Evolutionary conservation across 2,329 filamentous ascomycete genomes (phyloP), one percentile per base, ranked within the genome.

Genomic region (Diaporthe capsici): DNA sequence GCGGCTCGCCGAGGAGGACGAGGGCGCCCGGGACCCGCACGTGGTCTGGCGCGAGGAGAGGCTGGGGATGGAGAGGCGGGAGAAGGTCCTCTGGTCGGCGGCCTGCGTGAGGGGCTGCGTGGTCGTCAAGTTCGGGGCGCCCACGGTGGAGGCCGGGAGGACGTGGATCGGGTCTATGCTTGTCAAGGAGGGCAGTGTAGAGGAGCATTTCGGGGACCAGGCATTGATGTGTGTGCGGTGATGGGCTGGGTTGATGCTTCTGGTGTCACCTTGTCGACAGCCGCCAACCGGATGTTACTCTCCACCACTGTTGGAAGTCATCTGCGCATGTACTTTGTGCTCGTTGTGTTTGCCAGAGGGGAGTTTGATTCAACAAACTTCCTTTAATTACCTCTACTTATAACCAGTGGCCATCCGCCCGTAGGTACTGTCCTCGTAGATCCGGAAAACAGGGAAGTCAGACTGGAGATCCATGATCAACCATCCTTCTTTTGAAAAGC

Each of bases 41-140:
- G 87, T 91, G 76, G 81, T 80, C 57, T 93, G 92, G 91, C 87
- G 92, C 71, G 82, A 83, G 39, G 81, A 81, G 70, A 88, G 93
- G 76, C 85, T 93, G 28, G 81, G 83, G 73, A 86, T 88, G 81
- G 94, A 97, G 82, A 88, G 85, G 76, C 81, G 84, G 13, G 86
- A 89, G 67, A 90, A 90, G 22, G 84, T 98, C 4, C 86, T 96
- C 4, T 98, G 95, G 95, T 96, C 95, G 37, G 94, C 94, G 17
- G 94, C 95, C 20, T 90, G 89, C 37, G 92, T 97, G 47, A 90
- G 95, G 72, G 93, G 95, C 5, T 98, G 96, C 81, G 93, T 97
- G 4, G 89, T 98, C 37, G 93, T 98, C 79, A 98, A 98, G 83
- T 97, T 98, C 82, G 95, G 94, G 1, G 94, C 96, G 1, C 89